phyloP scores from a whole-genome alignment of 306 rosid genomes.

The Inga laurina region DNA sequence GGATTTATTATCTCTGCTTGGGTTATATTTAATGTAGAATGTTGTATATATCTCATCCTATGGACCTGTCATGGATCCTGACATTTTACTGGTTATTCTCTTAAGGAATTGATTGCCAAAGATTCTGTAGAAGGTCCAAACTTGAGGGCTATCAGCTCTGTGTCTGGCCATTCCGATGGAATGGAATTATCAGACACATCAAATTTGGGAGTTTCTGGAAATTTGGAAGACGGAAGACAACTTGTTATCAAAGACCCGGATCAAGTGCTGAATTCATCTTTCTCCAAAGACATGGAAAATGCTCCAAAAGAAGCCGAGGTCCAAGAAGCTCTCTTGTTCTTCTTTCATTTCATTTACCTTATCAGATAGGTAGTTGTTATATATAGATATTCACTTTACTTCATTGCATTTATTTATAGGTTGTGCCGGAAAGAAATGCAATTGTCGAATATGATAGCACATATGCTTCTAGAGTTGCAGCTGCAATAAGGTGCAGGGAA shows the following conservation, averaged over 20 bases:
- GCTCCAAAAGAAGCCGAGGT: not conserved
- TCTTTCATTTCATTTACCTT: not conserved
- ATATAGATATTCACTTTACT: not conserved
- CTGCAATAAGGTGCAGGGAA: not conserved
- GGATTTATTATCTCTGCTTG: not conserved
- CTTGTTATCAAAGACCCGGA: not conserved
- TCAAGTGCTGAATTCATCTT: not conserved
- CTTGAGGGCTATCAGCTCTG: not conserved
- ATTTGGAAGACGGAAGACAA: not conserved
- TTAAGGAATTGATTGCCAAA: not conserved
- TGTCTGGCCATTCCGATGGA: not conserved
- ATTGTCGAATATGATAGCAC: not conserved
- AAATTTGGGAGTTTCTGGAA: not conserved
- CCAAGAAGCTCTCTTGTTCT: not conserved
- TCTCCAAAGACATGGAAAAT: not conserved
- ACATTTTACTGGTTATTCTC: constrained; percentile 1
- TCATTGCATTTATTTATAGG: not conserved
- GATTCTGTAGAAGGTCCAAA: not conserved
- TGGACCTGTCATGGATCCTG: constrained; percentile 1
- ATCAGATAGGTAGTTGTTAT: not conserved
- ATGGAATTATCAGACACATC: not conserved
- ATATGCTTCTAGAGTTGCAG: not conserved
- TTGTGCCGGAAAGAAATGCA: constrained; percentile 9
- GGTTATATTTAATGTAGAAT: not conserved
- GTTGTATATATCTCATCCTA: not conserved